Percentiles rank a stretch among this genome's conserved stretches.
Conservation (phyloP, 139 green algal species). For the Trebouxia sp. region DNA sequence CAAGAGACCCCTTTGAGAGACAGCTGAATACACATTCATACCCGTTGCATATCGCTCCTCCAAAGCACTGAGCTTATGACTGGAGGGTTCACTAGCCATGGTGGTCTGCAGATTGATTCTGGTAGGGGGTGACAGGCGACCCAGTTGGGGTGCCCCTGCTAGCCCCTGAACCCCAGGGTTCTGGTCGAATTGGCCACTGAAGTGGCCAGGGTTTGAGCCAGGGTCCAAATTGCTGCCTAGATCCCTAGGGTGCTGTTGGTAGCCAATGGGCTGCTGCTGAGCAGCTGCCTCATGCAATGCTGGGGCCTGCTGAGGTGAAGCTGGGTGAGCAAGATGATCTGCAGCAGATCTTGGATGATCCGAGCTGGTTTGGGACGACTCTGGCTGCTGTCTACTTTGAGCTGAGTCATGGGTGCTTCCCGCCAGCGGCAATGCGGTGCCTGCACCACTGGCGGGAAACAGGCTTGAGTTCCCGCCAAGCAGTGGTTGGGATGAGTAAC, state of each 20-base stretch:
- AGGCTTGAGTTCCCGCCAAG: too few relatives aligned
- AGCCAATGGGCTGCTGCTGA: background rate
- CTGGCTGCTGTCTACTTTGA: too few relatives aligned
- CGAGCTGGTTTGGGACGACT: too few relatives aligned
- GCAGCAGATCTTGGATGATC: background rate
- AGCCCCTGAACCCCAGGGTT: background rate
- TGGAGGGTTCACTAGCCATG: slow-evolving; percentile 22
- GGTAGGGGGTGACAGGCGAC: background rate
- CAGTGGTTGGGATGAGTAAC: background rate
- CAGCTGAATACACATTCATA: background rate
- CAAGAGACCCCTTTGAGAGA: too few relatives aligned
- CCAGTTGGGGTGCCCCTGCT: background rate
- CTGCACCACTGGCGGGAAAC: background rate
- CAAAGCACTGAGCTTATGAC: slow-evolving; percentile 27
- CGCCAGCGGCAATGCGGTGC: background rate
- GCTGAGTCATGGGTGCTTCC: too few relatives aligned
- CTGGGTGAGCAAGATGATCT: background rate
- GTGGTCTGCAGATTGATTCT: background rate
- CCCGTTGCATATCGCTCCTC: slow-evolving; percentile 1
- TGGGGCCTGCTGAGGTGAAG: background rate
- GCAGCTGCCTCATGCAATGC: background rate
- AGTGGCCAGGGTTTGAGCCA: background rate
- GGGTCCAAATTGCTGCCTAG: background rate
- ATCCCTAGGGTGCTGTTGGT: background rate
- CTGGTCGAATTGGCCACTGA: background rate